A percentile compares a stretch with the other conserved stretches of the same genome.
These are phyloP conservation scores for Peterozyma toletana DNA, from an alignment of 805 yeast species.

Conservation along the genomic window DNA sequence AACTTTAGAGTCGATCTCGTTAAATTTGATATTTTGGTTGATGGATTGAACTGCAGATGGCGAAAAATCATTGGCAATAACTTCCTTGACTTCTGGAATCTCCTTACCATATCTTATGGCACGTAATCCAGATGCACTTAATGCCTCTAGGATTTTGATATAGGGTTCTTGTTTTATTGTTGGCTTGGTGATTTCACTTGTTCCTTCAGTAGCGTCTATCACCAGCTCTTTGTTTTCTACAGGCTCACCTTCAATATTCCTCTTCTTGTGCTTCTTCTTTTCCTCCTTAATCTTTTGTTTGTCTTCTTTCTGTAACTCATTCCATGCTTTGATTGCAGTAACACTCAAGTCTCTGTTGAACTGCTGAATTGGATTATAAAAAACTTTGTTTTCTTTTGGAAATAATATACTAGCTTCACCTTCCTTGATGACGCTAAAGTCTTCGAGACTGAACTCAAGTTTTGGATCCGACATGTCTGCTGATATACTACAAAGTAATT, in stretches of 20 bases:
- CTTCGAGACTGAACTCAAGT: slow-evolving; percentile 11
- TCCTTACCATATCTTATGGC: slow-evolving; percentile 93
- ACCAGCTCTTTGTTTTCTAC: slow-evolving; percentile 3
- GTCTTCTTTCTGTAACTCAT: slow-evolving; percentile 44
- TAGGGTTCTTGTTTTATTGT: slow-evolving; percentile 26
- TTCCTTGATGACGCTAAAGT: slow-evolving; percentile 42
- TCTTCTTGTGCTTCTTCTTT: slow-evolving; percentile 5
- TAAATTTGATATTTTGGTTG: slow-evolving; percentile 60
- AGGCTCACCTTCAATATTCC: slow-evolving; percentile 4
- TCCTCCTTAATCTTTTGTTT: slow-evolving; percentile 9
- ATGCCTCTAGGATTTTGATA: slow-evolving; percentile 76
- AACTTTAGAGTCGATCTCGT: slow-evolving; percentile 51
- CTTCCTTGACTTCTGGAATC: slow-evolving; percentile 63
- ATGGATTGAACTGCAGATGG: slow-evolving; percentile 83
- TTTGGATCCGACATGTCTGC: too few relatives aligned
- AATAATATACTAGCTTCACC: slow-evolving; percentile 81
- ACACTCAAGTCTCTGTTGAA: slow-evolving; percentile 90
- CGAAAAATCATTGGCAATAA: slow-evolving; percentile 86
- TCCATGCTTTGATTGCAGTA: slow-evolving; percentile 82
- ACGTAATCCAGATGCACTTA: slow-evolving; percentile 92
- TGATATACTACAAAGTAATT: too few relatives aligned
- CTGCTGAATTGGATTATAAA: slow-evolving; percentile 95
- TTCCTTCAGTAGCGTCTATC: slow-evolving; percentile 6
- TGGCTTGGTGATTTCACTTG: slow-evolving; percentile 14
- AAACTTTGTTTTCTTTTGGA: slow-evolving; percentile 77